A percentile compares a stretch with the other conserved stretches of the same genome.
phyloP scores from a whole-genome alignment of 129 eudicot species.

The Tanacetum coccineum region DNA sequence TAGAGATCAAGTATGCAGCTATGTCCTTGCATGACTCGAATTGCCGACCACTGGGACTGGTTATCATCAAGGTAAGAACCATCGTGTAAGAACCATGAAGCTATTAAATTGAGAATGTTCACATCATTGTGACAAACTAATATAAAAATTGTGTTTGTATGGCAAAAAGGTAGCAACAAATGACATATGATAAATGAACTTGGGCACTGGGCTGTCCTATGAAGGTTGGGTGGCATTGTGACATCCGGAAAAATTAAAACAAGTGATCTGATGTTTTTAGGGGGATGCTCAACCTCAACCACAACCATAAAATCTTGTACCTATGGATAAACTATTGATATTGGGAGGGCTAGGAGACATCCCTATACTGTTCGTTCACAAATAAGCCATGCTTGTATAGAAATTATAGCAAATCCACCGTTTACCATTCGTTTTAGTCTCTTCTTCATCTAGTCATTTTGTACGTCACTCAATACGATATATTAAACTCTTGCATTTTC shows the following conservation, averaged over 20 bases:
- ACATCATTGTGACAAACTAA: background rate
- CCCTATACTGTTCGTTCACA: background rate
- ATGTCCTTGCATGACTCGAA: slow-evolving; percentile 82
- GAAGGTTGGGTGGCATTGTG: background rate
- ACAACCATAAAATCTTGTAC: background rate
- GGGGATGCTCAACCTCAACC: background rate
- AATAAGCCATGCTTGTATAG: background rate
- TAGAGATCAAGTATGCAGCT: slow-evolving; percentile 66
- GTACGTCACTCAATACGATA: too few species aligned
- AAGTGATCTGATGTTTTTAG: background rate
- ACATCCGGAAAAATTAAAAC: background rate
- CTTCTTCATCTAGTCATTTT: too few species aligned
- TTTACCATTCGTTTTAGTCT: background rate
- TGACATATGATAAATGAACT: slow-evolving; percentile 4
- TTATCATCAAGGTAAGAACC: slow-evolving; percentile 23
- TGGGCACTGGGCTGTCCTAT: background rate
- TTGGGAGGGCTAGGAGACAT: background rate
- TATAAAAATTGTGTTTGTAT: slow-evolving; percentile 6
- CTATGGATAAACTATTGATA: background rate
- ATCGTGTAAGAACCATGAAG: slow-evolving; percentile 19
- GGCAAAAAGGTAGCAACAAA: slow-evolving; percentile 6
- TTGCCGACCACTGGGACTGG: slow-evolving; percentile 89
- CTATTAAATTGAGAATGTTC: background rate
- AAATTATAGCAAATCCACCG: background rate
- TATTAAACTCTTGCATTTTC: too few species aligned